Evolutionary conservation across 78 protist genomes (phyloP).

Genomic region (Dictyostelium firmibasis): DNA sequence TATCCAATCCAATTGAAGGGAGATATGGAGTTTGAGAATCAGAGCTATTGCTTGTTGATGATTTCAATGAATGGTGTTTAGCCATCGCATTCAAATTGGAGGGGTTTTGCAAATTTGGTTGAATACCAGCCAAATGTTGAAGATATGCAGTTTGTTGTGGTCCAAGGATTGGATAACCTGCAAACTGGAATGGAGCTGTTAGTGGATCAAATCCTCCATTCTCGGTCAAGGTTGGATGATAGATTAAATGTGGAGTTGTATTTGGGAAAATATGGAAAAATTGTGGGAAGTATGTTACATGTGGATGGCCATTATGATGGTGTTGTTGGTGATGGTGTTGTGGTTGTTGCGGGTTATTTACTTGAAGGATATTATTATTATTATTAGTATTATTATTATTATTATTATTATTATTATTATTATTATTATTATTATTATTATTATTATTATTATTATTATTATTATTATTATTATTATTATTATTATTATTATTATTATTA

Average conservation of each 20-base stretch:
- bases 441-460: neutral
- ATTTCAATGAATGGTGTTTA: neutral
- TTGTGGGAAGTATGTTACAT: constrained; percentile 10
- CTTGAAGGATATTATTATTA: neutral
- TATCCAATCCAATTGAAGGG: constrained; percentile 34
- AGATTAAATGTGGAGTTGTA: neutral
- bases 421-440: neutral
- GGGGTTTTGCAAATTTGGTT: neutral
- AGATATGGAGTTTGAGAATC: constrained; percentile 11
- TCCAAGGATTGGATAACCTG: neutral
- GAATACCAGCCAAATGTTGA: neutral
- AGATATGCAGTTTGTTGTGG: neutral
- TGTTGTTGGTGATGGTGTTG: neutral
- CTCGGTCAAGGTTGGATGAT: neutral
- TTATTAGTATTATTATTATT: neutral
- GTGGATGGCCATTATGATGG: neutral
- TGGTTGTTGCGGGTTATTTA: neutral
- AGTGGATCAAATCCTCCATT: neutral
- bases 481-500: neutral
- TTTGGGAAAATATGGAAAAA: constrained; percentile 17
- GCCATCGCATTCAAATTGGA: neutral
- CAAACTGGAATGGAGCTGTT: neutral
- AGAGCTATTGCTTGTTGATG: constrained; percentile 9
- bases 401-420: neutral
- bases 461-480: neutral